These are phyloP conservation scores for Circinella umbellata DNA, from an alignment of 371 early-diverging fungal species.

Conservation along the genomic window DNA sequence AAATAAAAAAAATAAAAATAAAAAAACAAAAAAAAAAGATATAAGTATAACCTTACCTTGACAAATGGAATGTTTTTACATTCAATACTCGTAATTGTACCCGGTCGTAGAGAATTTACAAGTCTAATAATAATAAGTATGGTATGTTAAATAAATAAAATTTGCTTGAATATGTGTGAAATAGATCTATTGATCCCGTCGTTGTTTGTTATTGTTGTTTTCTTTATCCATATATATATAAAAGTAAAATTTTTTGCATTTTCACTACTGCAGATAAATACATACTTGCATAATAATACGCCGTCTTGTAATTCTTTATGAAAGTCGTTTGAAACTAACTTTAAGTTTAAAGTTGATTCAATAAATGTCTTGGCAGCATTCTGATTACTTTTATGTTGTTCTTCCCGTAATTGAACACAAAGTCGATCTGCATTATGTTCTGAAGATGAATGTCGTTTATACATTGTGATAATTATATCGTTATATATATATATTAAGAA, in stretches of 20 bases:
- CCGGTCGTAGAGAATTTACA: slow-evolving; percentile 72
- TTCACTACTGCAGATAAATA: not conserved
- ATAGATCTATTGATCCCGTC: not conserved
- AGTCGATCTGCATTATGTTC: slow-evolving; percentile 15
- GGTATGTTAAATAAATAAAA: not conserved
- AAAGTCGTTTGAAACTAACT: slow-evolving; percentile 33
- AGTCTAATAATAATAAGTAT: slow-evolving; percentile 39
- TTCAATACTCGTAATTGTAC: slow-evolving; percentile 67
- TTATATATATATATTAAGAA: not conserved
- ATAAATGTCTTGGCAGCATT: slow-evolving; percentile 36
- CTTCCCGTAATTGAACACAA: slow-evolving; percentile 12
- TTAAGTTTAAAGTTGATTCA: slow-evolving; percentile 26
- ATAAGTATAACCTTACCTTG: slow-evolving; percentile 48
- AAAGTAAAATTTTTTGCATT: not conserved
- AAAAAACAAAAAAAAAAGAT: not conserved
- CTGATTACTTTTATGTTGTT: slow-evolving; percentile 24
- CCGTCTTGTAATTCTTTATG: slow-evolving; percentile 59
- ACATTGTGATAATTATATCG: not conserved
- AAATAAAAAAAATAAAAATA: too few relatives aligned
- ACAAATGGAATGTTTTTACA: slow-evolving; percentile 67
- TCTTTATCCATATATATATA: not conserved
- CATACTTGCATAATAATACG: slow-evolving; percentile 72
- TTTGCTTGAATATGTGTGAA: too few relatives aligned
- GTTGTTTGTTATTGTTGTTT: not conserved
- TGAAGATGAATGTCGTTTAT: slow-evolving; percentile 9